phyloP scores from a whole-genome alignment of 768 basidiomycete genomes.

The Postia placenta region DNA sequence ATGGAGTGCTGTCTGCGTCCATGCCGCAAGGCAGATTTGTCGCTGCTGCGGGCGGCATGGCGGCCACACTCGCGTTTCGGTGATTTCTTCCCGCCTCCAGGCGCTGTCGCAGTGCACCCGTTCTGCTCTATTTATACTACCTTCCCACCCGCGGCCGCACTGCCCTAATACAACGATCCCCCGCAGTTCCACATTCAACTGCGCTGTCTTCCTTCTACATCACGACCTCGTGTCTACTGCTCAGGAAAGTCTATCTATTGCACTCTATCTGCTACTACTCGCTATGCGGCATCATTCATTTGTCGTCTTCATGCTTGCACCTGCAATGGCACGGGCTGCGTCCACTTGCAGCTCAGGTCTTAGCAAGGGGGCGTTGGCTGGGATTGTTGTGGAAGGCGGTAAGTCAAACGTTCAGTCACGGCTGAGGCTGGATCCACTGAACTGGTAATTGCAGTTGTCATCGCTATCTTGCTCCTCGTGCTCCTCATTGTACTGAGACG shows the following conservation, averaged over 20 bases:
- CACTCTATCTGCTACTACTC: background rate
- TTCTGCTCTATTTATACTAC: background rate
- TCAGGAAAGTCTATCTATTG: no score
- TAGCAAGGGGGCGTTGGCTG: background rate
- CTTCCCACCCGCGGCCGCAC: background rate
- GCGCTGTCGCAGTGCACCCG: background rate
- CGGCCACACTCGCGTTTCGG: no score
- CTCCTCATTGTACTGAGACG: background rate
- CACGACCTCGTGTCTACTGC: no score
- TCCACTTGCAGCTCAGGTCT: background rate
- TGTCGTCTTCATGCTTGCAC: background rate
- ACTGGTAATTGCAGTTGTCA: conserved; percentile 3
- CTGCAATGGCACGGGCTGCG: background rate
- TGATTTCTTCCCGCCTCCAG: background rate
- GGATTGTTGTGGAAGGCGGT: conserved; percentile 1
- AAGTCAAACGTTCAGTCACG: background rate
- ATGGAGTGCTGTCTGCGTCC: no score
- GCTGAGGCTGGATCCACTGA: no score
- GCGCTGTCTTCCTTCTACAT: no score
- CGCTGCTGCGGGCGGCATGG: no score
- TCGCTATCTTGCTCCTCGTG: background rate
- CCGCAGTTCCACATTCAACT: no score
- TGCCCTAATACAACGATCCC: background rate
- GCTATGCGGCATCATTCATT: background rate
- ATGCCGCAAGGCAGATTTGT: no score